Conservation (phyloP, 306 rosid genomes). For the Sicyos baderoa region DNA sequence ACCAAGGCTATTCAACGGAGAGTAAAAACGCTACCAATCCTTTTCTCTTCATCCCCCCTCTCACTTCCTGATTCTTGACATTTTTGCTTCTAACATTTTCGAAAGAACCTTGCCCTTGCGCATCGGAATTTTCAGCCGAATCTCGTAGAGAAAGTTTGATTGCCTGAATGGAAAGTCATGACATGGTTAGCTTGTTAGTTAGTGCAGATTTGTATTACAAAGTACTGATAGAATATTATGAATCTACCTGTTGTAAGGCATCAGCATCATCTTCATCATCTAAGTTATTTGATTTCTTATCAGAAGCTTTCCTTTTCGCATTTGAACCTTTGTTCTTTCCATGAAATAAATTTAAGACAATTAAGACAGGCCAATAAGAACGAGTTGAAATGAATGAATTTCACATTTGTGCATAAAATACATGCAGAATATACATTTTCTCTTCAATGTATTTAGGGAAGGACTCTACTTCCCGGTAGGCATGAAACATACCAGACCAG, state of each 20-base stretch:
- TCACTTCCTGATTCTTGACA: slow-evolving; percentile 33
- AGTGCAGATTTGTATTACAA: slow-evolving; percentile 16
- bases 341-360: slow-evolving; percentile 23
- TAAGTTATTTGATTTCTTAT: slow-evolving; percentile 22
- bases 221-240: background rate
- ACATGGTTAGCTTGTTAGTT: slow-evolving; percentile 20
- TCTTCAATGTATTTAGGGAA: background rate
- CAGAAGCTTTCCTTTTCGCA: slow-evolving; percentile 32
- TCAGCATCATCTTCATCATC: slow-evolving; percentile 46
- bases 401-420: background rate
- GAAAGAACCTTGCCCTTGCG: slow-evolving; percentile 19
- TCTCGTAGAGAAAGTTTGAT: slow-evolving; percentile 68
- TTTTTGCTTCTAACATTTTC: slow-evolving; percentile 31
- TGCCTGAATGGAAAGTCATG: slow-evolving; percentile 44
- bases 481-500: background rate
- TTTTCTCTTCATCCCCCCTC: slow-evolving; percentile 53
- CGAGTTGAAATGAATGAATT: background rate
- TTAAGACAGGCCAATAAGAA: background rate
- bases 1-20: background rate
- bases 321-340: slow-evolving; percentile 39
- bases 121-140: slow-evolving; percentile 30
- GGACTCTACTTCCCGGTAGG: background rate
- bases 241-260: slow-evolving; percentile 55
- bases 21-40: slow-evolving; percentile 43
- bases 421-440: background rate